Percentiles rank a stretch among this genome's conserved stretches.
phyloP scores from a whole-genome alignment of 306 rosid species.

The Hippophae gyantsensis region DNA sequence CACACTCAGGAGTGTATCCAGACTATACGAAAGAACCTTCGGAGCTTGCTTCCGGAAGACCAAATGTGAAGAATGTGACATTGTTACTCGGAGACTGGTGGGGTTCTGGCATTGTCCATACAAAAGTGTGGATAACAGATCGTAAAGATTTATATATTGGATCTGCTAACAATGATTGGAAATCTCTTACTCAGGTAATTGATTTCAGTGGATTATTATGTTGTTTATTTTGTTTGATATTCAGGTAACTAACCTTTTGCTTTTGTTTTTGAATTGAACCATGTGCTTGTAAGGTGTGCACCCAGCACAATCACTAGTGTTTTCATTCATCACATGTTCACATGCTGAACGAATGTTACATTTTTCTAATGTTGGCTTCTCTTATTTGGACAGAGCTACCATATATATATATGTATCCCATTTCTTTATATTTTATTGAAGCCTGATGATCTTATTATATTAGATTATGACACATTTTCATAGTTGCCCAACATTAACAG shows the following conservation, averaged over 20 bases:
- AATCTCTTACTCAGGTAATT: slow-evolving; percentile 80
- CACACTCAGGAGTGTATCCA: slow-evolving; percentile 88
- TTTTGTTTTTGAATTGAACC: not conserved
- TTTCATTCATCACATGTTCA: not conserved
- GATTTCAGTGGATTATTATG: not conserved
- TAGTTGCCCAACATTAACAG: slow-evolving; percentile 25
- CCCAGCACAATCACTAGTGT: too few species aligned
- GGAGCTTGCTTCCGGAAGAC: slow-evolving; percentile 69
- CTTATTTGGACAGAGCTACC: not conserved
- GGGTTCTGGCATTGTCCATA: slow-evolving; percentile 88
- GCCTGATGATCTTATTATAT: not conserved
- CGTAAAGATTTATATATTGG: slow-evolving; percentile 64
- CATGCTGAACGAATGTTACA: too few species aligned
- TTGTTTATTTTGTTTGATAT: not conserved
- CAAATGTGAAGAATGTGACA: slow-evolving; percentile 79
- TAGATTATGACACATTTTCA: not conserved
- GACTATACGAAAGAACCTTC: slow-evolving; percentile 53
- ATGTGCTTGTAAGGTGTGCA: too few species aligned
- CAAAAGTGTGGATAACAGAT: slow-evolving; percentile 95
- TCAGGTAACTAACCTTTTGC: not conserved
- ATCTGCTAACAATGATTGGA: slow-evolving; percentile 96
- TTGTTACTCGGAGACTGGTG: slow-evolving; percentile 61
- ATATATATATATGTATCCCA: slow-evolving; percentile 4
- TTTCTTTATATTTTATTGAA: not conserved
- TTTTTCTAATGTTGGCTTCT: not conserved